These are phyloP conservation scores for Nicotiana obtusifolia DNA, from an alignment of 257 asterid genomes.

Conservation along the genomic window DNA sequence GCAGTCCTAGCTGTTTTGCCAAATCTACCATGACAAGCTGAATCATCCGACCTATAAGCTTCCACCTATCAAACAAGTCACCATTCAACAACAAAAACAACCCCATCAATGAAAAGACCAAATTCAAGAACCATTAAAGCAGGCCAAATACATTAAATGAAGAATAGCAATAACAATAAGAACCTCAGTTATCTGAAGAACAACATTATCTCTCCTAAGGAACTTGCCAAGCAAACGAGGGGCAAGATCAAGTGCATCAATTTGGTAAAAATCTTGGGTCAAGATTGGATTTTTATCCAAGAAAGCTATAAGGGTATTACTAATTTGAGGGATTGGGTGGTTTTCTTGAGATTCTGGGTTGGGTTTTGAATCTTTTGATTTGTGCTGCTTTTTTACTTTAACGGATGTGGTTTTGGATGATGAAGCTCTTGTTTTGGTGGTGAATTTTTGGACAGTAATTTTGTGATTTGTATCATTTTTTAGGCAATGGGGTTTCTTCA, in stretches of 20 bases:
- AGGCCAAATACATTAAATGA: neutral
- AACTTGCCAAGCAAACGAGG: conserved; percentile 88
- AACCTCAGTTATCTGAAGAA: conserved; percentile 93
- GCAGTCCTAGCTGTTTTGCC: conserved; percentile 95
- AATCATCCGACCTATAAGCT: conserved; percentile 92
- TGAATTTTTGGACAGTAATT: conserved; percentile 12
- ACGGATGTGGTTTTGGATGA: conserved; percentile 21
- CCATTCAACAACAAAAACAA: neutral
- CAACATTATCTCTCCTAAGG: conserved; percentile 71
- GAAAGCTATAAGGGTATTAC: conserved; percentile 20
- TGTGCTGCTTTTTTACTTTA: conserved; percentile 18
- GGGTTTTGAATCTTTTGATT: conserved; percentile 17
- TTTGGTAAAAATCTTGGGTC: conserved; percentile 59
- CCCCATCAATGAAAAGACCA: conserved; percentile 1
- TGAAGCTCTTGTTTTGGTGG: conserved; percentile 8
- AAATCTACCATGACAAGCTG: conserved; percentile 91
- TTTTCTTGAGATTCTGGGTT: conserved; percentile 12
- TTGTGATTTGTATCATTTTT: conserved; percentile 13
- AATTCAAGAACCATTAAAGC: neutral
- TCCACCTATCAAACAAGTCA: conserved; percentile 59
- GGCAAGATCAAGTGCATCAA: conserved; percentile 96
- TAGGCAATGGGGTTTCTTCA: conserved; percentile 18
- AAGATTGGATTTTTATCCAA: conserved; percentile 36
- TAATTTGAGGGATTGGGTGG: neutral
- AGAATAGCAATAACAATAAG: neutral